A percentile compares a stretch with the other conserved stretches of the same genome.
Conservation (phyloP, 257 asterid species). For the Dorcoceras hygrometricum region DNA sequence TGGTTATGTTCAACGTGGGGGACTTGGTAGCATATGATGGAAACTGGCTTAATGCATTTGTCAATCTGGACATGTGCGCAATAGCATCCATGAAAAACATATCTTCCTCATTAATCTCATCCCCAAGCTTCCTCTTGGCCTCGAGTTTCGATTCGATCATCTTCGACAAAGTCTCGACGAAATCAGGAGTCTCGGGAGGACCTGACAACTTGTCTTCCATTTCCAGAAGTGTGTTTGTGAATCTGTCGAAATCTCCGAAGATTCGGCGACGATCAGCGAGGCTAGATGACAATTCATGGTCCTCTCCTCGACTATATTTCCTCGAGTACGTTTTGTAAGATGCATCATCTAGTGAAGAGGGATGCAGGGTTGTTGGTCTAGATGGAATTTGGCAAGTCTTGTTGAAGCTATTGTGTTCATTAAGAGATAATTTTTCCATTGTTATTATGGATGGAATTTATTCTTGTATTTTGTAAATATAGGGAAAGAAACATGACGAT, state of each 20-base stretch:
- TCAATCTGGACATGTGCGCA: slow-evolving; percentile 43
- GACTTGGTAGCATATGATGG: slow-evolving; percentile 35
- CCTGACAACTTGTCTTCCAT: slow-evolving; percentile 43
- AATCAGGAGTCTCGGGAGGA: slow-evolving; percentile 41
- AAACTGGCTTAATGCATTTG: slow-evolving; percentile 39
- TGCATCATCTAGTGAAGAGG: slow-evolving; percentile 5
- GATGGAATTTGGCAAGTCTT: slow-evolving; percentile 12
- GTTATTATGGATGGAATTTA: not conserved
- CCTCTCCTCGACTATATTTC: not conserved
- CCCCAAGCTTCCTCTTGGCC: slow-evolving; percentile 19
- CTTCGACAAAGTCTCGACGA: slow-evolving; percentile 40
- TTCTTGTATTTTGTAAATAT: not conserved
- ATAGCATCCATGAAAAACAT: slow-evolving; percentile 54
- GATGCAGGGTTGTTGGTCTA: slow-evolving; percentile 19
- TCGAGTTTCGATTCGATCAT: slow-evolving; percentile 46
- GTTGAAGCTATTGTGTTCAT: slow-evolving; percentile 28
- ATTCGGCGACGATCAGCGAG: slow-evolving; percentile 15
- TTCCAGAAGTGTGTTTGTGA: slow-evolving; percentile 33
- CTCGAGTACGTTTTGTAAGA: slow-evolving; percentile 1
- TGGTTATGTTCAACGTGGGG: slow-evolving; percentile 40
- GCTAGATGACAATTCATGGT: not conserved
- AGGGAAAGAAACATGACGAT: slow-evolving; percentile 2
- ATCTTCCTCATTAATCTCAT: slow-evolving; percentile 46
- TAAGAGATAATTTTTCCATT: slow-evolving; percentile 40
- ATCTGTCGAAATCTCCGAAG: slow-evolving; percentile 39